Evolutionary conservation across 179 eudicot genomes (phyloP).

Genomic region (Spinacia oleracea): DNA sequence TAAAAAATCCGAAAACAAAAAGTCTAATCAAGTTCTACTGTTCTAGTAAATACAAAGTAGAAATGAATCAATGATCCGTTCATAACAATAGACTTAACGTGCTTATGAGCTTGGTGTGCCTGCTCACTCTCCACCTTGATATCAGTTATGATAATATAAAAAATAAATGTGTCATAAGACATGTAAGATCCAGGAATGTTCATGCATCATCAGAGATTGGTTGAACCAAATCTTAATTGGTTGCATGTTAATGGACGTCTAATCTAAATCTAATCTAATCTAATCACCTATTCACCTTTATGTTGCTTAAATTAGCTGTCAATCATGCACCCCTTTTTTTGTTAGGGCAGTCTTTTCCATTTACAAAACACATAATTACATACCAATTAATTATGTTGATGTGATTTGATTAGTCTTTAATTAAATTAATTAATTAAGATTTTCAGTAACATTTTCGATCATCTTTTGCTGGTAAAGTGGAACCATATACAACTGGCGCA

Average conservation of each 20-base stretch:
- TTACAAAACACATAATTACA: neutral
- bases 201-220: neutral
- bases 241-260: constrained; percentile 14
- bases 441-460: constrained; percentile 8
- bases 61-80: too few species aligned
- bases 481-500: constrained; percentile 34
- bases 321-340: constrained; percentile 38
- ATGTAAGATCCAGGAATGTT: constrained; percentile 12
- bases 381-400: neutral
- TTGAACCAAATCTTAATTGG: constrained; percentile 20
- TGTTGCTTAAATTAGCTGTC: constrained; percentile 42
- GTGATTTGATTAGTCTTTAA: constrained; percentile 25
- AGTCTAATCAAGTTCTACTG: too few species aligned
- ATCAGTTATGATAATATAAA: neutral
- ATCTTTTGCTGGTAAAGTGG: constrained; percentile 29
- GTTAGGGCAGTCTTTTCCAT: constrained; percentile 21
- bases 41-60: too few species aligned
- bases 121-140: too few species aligned
- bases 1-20: too few species aligned
- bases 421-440: constrained; percentile 18
- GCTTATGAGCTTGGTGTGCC: too few species aligned
- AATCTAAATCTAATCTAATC: neutral
- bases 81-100: too few species aligned
- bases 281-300: too few species aligned
- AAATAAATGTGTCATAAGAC: neutral